phyloP scores from a whole-genome alignment of 192 early-diverging fungal genomes.

The Endogone sp. region DNA sequence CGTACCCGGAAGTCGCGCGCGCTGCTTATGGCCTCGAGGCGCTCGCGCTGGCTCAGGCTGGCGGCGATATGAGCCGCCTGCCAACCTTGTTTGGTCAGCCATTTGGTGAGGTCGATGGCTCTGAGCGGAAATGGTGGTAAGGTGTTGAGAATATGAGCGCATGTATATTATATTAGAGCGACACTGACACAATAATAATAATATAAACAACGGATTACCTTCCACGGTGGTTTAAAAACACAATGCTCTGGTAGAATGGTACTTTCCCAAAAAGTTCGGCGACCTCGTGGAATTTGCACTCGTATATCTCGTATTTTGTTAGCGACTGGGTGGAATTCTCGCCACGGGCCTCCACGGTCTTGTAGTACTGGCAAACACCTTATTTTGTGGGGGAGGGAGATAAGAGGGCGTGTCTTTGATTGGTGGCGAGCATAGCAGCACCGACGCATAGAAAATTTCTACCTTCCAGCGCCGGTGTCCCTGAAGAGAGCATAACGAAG shows the following conservation, averaged over 20 bases:
- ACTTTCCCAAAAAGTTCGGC: constrained; percentile 38
- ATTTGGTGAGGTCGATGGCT: constrained; percentile 42
- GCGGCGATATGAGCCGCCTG: constrained; percentile 43
- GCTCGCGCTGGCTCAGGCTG: constrained; percentile 37
- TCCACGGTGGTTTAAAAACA: constrained; percentile 52
- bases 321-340: constrained; percentile 10
- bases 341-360: constrained; percentile 15
- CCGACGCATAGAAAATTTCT: constrained; percentile 8
- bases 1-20: constrained; percentile 49
- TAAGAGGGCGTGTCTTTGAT: not conserved
- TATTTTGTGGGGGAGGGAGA: not conserved
- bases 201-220: constrained; percentile 16
- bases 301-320: constrained; percentile 27
- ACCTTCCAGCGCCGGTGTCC: constrained; percentile 49
- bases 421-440: too few relatives aligned
- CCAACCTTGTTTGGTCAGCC: constrained; percentile 46
- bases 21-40: constrained; percentile 46
- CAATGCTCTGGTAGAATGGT: constrained; percentile 58
- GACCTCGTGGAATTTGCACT: constrained; percentile 43
- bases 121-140: constrained; percentile 4
- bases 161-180: not conserved
- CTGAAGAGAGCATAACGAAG: constrained; percentile 41
- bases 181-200: too few relatives aligned
- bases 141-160: not conserved
- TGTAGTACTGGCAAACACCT: constrained; percentile 54